Evolutionary conservation across 176 grass and related monocot genomes (phyloP).

Genomic region (Typha latifolia): DNA sequence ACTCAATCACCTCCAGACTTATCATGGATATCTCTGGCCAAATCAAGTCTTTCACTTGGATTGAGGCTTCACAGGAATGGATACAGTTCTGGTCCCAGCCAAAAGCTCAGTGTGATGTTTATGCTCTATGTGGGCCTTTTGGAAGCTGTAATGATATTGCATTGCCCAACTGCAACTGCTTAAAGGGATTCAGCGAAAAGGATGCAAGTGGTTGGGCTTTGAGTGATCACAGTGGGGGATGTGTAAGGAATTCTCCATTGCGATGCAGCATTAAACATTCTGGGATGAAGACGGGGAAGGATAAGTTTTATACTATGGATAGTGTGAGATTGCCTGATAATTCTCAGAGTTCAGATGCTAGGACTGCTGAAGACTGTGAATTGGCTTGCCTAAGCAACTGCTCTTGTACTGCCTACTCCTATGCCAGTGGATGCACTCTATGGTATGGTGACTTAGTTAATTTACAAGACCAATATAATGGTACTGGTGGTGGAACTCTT

Average conservation of each 20-base stretch:
- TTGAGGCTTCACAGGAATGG: conserved; percentile 21
- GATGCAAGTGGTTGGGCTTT: conserved; percentile 27
- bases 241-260: conserved; percentile 33
- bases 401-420: conserved; percentile 48
- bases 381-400: conserved; percentile 33
- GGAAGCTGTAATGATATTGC: conserved; percentile 30
- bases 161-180: conserved; percentile 30
- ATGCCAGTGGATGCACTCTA: conserved; percentile 22
- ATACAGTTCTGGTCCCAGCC: conserved; percentile 26
- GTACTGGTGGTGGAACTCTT: conserved; percentile 23
- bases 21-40: conserved; percentile 31
- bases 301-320: conserved; percentile 33
- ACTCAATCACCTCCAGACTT: conserved; percentile 8
- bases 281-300: conserved; percentile 2
- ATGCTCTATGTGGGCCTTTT: conserved; percentile 42
- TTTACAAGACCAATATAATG: conserved; percentile 28
- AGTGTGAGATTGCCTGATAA: conserved; percentile 29
- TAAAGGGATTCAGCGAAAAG: conserved; percentile 36
- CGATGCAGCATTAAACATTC: conserved; percentile 23
- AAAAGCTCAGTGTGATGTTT: conserved; percentile 32
- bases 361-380: conserved; percentile 26
- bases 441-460: conserved; percentile 43
- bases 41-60: conserved; percentile 40
- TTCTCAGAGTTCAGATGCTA: conserved; percentile 9
- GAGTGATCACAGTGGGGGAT: conserved; percentile 36